phyloP scores from a whole-genome alignment of 768 basidiomycete species.

The Tylopilus sp. region DNA sequence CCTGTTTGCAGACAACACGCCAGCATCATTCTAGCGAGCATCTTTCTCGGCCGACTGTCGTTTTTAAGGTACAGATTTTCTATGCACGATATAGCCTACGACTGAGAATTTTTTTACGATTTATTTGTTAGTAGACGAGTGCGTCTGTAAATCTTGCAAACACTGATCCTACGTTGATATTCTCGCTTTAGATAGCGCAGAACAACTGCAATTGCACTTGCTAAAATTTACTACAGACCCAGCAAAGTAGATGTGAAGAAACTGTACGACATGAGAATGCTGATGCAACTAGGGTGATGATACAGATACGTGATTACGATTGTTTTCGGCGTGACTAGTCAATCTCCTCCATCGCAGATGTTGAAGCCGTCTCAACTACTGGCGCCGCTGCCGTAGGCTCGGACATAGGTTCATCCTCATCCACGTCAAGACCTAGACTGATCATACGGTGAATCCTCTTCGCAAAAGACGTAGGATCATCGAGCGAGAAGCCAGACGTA shows the following conservation, averaged over 20 bases:
- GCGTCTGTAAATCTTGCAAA: too few relatives aligned
- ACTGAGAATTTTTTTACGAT: too few relatives aligned
- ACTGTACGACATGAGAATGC: constrained; percentile 21
- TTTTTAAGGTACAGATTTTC: too few relatives aligned
- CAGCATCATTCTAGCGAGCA: too few relatives aligned
- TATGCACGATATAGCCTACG: too few relatives aligned
- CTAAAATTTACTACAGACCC: constrained; percentile 19
- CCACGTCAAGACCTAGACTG: constrained; percentile 82
- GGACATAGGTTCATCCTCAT: constrained; percentile 55
- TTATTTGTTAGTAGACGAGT: too few relatives aligned
- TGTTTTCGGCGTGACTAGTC: constrained; percentile 47
- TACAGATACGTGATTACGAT: constrained; percentile 24
- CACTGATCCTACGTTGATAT: too few relatives aligned
- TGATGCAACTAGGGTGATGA: constrained; percentile 22
- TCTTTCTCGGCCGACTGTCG: too few relatives aligned
- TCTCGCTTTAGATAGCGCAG: too few relatives aligned
- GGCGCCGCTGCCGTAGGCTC: constrained; percentile 44
- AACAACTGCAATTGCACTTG: neutral
- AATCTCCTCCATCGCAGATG: constrained; percentile 97
- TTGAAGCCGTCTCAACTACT: constrained; percentile 57
- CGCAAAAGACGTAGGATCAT: constrained; percentile 92
- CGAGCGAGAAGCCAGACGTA: constrained; percentile 92
- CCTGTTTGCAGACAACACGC: too few relatives aligned
- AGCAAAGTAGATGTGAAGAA: constrained; percentile 19
- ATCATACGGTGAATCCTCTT: constrained; percentile 99